Evolutionary conservation across 2,329 filamentous ascomycete species (phyloP).

Genomic region (Juglanconis sp.): DNA sequence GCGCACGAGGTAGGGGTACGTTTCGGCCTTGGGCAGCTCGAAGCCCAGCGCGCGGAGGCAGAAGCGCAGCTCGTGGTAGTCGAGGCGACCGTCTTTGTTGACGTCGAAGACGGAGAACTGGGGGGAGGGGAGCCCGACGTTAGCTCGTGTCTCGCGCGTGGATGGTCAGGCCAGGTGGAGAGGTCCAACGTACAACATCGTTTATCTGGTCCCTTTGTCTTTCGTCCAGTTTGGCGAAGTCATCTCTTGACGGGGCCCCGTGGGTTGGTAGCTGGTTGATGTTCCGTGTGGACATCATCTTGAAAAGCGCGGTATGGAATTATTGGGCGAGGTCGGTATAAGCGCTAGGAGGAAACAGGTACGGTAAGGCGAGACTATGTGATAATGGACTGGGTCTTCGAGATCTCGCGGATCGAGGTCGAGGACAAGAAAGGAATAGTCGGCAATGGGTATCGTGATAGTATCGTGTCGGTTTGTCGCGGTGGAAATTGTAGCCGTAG

Average conservation of each 20-base stretch:
- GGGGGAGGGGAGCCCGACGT: constrained; percentile 9
- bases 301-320: constrained; percentile 1
- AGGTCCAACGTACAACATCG: constrained; percentile 68
- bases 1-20: constrained; percentile 75
- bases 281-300: constrained; percentile 19
- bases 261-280: constrained; percentile 16
- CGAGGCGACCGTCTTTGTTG: constrained; percentile 88
- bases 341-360: constrained; percentile 1
- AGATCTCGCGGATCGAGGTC: neutral
- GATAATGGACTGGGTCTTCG: neutral
- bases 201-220: constrained; percentile 92
- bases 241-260: constrained; percentile 28
- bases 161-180: neutral
- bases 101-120: constrained; percentile 95
- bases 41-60: constrained; percentile 94
- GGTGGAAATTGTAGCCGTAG: neutral
- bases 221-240: constrained; percentile 59
- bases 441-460: neutral
- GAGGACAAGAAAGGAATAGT: constrained; percentile 1
- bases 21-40: constrained; percentile 81
- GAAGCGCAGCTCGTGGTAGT: constrained; percentile 98
- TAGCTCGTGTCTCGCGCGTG: constrained; percentile 14
- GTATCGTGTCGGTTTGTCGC: neutral
- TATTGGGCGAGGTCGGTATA: neutral
- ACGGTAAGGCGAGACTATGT: neutral